A percentile compares a stretch with the other conserved stretches of the same genome.
These are phyloP conservation scores for Phlegmacium glaucopus DNA, from an alignment of 768 basidiomycete genomes.

Conservation along the genomic window DNA sequence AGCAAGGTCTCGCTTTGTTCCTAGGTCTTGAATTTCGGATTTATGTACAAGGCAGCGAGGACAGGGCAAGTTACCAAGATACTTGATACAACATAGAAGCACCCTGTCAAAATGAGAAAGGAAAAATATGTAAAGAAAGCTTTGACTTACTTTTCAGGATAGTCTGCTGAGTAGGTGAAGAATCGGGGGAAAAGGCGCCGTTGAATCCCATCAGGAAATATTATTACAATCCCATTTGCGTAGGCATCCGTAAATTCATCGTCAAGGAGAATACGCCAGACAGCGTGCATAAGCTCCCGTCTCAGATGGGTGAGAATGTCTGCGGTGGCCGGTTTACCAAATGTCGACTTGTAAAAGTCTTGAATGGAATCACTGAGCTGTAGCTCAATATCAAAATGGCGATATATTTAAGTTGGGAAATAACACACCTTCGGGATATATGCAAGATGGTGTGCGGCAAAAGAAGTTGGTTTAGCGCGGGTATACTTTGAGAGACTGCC, in stretches of 20 bases:
- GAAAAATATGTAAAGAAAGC: neutral
- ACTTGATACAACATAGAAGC: constrained; percentile 24
- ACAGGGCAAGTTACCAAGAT: constrained; percentile 32
- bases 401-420: no score
- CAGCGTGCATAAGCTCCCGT: constrained; percentile 30
- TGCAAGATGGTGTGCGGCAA: no score
- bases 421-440: no score
- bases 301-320: constrained; percentile 28
- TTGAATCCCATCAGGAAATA: constrained; percentile 27
- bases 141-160: constrained; percentile 35
- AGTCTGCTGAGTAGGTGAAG: constrained; percentile 37
- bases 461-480: no score
- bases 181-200: constrained; percentile 29
- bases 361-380: constrained; percentile 7
- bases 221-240: constrained; percentile 28
- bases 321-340: neutral
- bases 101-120: constrained; percentile 12
- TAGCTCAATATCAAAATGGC: no score
- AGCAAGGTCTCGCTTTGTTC: constrained; percentile 17
- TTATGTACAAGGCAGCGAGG: constrained; percentile 31
- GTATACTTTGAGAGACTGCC: no score
- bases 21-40: constrained; percentile 21
- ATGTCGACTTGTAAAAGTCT: constrained; percentile 14
- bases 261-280: constrained; percentile 30
- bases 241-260: constrained; percentile 30